Conservation (phyloP, 1,284 basidiomycete genomes). For the Earliella scabrosa region DNA sequence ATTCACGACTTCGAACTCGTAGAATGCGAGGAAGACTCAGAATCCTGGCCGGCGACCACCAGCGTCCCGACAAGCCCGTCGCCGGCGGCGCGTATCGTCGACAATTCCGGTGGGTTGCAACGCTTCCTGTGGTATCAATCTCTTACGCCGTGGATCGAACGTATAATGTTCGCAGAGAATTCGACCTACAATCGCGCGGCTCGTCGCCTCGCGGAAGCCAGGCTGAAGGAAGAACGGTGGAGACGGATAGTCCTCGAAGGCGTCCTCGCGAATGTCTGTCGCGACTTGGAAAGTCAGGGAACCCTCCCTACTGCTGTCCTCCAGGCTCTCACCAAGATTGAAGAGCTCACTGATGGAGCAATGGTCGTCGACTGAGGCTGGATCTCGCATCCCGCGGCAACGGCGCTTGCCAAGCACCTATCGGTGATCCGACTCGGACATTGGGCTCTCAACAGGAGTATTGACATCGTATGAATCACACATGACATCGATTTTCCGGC, state of each 20-base stretch:
- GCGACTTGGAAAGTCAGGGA: not conserved
- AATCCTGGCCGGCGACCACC: too few species aligned
- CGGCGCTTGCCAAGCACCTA: too few species aligned
- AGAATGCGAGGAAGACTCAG: not conserved
- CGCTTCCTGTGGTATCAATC: not conserved
- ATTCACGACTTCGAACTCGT: conserved; percentile 1
- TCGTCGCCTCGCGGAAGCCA: not conserved
- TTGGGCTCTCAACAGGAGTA: too few species aligned
- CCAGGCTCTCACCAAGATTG: not conserved
- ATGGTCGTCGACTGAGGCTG: not conserved
- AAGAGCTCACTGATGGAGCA: not conserved
- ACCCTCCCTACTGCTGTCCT: not conserved
- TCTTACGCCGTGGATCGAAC: too few species aligned
- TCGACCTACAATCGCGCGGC: not conserved
- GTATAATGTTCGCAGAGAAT: not conserved
- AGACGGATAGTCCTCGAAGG: not conserved
- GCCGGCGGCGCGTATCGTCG: too few species aligned
- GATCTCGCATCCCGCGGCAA: too few species aligned
- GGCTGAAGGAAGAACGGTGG: not conserved
- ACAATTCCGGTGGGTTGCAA: too few species aligned
- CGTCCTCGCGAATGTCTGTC: not conserved
- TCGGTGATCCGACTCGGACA: too few species aligned
- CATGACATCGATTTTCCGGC: too few species aligned
- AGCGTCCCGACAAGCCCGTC: too few species aligned
- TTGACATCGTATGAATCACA: too few species aligned